Evolutionary conservation across 768 basidiomycete genomes (phyloP).

Genomic region (Cystofilobasidium bisporidii): DNA sequence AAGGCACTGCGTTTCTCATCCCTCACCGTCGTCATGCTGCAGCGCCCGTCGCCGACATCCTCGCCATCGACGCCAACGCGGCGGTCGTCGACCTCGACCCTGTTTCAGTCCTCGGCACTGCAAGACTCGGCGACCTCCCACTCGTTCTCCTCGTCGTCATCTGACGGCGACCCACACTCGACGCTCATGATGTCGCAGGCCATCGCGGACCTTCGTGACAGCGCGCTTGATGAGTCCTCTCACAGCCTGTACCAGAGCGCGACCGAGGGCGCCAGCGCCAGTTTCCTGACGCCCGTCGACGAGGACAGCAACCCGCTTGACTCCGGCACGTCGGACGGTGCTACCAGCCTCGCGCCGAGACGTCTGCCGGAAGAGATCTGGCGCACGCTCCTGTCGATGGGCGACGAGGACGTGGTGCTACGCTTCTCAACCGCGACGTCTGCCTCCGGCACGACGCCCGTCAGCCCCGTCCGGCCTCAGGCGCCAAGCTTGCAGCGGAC

Average conservation of each 20-base stretch:
- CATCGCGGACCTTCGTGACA: constrained; percentile 38
- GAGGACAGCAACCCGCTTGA: neutral
- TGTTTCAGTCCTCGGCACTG: constrained; percentile 1
- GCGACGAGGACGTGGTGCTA: constrained; percentile 53
- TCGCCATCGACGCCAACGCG: constrained; percentile 27
- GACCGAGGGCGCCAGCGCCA: constrained; percentile 7
- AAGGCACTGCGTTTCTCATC: constrained; percentile 45
- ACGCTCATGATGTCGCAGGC: constrained; percentile 40
- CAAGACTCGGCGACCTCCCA: constrained; percentile 27
- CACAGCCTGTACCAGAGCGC: constrained; percentile 26
- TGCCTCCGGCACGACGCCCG: neutral
- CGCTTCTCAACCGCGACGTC: constrained; percentile 48
- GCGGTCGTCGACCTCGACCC: constrained; percentile 11
- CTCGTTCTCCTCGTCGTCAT: constrained; percentile 23
- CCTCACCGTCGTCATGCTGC: constrained; percentile 10
- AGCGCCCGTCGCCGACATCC: constrained; percentile 4
- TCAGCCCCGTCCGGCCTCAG: neutral
- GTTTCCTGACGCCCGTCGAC: constrained; percentile 10
- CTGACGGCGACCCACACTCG: constrained; percentile 34
- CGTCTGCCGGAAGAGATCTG: constrained; percentile 5
- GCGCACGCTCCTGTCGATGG: constrained; percentile 44
- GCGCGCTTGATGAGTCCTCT: neutral
- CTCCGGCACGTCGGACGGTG: neutral
- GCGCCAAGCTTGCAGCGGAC: neutral
- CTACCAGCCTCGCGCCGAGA: too few species aligned